These are phyloP conservation scores for Ceratocystis variospora DNA, from an alignment of 2,329 filamentous ascomycete genomes.

Conservation along the genomic window DNA sequence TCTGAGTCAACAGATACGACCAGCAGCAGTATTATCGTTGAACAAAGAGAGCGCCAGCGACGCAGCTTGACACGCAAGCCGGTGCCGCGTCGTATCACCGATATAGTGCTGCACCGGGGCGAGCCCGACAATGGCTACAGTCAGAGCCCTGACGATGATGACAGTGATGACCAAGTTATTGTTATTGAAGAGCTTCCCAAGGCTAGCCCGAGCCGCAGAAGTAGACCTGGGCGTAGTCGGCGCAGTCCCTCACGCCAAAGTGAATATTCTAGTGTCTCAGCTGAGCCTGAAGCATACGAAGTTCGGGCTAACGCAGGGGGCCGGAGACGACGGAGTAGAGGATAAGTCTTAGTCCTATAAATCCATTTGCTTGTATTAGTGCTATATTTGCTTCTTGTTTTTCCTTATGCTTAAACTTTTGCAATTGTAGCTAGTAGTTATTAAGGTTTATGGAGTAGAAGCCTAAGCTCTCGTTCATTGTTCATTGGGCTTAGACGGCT, in stretches of 20 bases:
- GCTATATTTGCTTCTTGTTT: constrained; percentile 4
- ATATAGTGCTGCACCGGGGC: background rate
- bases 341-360: background rate
- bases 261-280: constrained; percentile 12
- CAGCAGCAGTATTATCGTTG: constrained; percentile 12
- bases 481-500: too few species aligned
- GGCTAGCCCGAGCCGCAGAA: background rate
- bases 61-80: constrained; percentile 8
- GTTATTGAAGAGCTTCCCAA: constrained; percentile 6
- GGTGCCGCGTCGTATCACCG: background rate
- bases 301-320: background rate
- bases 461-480: too few species aligned
- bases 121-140: background rate
- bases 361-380: background rate
- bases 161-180: constrained; percentile 9
- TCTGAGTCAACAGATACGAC: background rate
- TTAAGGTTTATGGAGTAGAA: too few species aligned
- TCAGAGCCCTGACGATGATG: background rate
- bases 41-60: constrained; percentile 4
- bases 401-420: background rate
- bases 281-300: constrained; percentile 4
- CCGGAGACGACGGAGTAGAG: constrained; percentile 5
- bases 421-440: background rate
- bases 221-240: background rate
- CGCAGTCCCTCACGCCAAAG: constrained; percentile 11